Percentiles rank a stretch among this genome's conserved stretches.
These are phyloP conservation scores for Neurospora terricola DNA, from an alignment of 495 filamentous ascomycete species.

Conservation along the genomic window DNA sequence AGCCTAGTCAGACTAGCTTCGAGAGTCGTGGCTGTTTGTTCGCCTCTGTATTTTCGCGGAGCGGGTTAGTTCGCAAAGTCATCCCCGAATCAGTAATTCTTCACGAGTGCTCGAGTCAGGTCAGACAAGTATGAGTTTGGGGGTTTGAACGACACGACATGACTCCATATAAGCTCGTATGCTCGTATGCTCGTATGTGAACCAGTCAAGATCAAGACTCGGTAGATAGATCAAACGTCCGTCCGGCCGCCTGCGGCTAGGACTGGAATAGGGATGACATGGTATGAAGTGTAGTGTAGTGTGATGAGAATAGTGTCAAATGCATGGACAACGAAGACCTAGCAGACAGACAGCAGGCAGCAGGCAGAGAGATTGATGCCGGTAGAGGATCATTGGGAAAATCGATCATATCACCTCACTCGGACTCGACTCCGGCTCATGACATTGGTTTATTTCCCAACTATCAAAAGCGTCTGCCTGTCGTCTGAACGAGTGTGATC, in stretches of 20 bases:
- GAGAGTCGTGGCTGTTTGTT: slow-evolving; percentile 42
- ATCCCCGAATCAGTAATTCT: not conserved
- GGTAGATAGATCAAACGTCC: not conserved
- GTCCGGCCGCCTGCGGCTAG: not conserved
- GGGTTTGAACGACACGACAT: not conserved
- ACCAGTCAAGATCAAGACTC: not conserved
- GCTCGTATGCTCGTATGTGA: not conserved
- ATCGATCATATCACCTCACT: not conserved
- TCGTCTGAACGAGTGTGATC: not conserved
- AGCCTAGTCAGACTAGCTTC: slow-evolving; percentile 42
- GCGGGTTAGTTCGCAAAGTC: not conserved
- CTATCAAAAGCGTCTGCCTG: not conserved
- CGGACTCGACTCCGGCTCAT: not conserved
- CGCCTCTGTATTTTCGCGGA: slow-evolving; percentile 32
- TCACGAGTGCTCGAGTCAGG: not conserved
- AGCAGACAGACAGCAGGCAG: not conserved
- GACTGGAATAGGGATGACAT: not conserved
- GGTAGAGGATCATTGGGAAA: not conserved
- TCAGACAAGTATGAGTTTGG: not conserved
- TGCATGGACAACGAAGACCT: not conserved
- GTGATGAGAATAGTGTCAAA: not conserved
- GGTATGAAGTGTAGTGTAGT: not conserved
- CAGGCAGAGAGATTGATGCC: not conserved
- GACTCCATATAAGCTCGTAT: not conserved
- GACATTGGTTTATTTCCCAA: not conserved